Base-by-base conservation (phyloP, 352 stramenopile species). In the Lagenidium sp. region DNA sequence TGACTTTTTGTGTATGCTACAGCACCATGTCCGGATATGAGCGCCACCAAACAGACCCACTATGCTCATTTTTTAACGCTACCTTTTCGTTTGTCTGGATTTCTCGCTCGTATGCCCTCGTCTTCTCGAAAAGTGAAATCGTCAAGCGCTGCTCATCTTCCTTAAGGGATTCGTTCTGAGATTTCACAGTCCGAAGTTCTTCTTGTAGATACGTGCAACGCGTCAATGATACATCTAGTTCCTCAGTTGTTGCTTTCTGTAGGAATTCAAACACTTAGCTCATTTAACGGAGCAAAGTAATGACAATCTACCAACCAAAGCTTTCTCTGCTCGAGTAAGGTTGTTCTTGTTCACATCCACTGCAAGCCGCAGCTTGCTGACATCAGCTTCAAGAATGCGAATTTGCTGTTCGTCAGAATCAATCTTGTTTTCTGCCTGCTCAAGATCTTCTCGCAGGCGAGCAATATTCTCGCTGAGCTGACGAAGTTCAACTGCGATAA, bases 401-500 rank as follows among this genome's bases (percentile, higher is more conserved):
- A 85, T 76, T 24, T 78, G 60, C 16, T 82, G 53, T 34, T 81
- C 56, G 30, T 84, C 68, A 19, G 69, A 85, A 50, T 86, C 73
- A 31, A 84, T 84, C 42, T 78, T 81, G 57, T 82, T 72, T 20
- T 85, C 69, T 6, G 71, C 73, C 36, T 82, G 55, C 15, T 84
- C 68, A 16, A 86, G 56, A 15, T 85, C 67, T 29, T 76, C 55
- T 22, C 67, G 60, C 16, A 79, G 53, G 4, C 57, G 47, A 29
- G 77, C 60, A 18, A 72, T 44, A 10, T 32, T 63, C 16, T 75
- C 65, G 35, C 48, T 54, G 23, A 85, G 41, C 40, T 68, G 81
- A 26, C 68, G 60, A 45, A 87, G 47, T 47, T 90, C 74, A 12
- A 82, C 38, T 25, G 43, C 51, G 32, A 90, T 63, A 11, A 87